Base-by-base conservation (phyloP, 2,329 filamentous ascomycete genomes). In the Saccharata proteae region DNA sequence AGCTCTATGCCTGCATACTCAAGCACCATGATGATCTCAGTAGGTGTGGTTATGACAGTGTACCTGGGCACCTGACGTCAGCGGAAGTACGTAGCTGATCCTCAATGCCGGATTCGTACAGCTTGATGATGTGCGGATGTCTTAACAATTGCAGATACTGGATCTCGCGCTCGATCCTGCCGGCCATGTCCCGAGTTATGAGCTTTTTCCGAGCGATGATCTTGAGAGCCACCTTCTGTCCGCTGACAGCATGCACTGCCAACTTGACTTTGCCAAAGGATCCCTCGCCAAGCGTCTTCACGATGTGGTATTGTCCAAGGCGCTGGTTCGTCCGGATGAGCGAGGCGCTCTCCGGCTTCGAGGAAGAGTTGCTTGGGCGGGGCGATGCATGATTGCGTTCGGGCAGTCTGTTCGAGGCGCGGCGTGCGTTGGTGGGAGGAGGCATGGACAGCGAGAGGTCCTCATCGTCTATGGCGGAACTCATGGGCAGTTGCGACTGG, bases 241-340 rank as follows among this genome's bases (percentile, higher is more conserved):
- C 82, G 43, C 83, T 96, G 44, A 85, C 77, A 48, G 84, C 77
- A 54, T 98, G 90, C 24, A 86, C 80, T 14, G 90, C 90, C 46
- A 98, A 73, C 67, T 96, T 96, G 55, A 98, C 90, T 64, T 98
- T 98, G 47, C 90, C 90, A 55, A 98, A 98, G 3, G 86, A 94
- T 27, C 90, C 90, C 61, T 98, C 90, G 35, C 90, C 90, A 10
- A 98, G 70, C 11, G 88, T 94, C 54, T 77, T 79, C 45, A 93
- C 69, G 35, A 94, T 78, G 47, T 80, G 81, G 64, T 98, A 98
- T 58, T 86, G 82, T 43, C 85, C 85, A 49, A 96, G 76, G 43
- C 88, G 77, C 63, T 88, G 80, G 62, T 81, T 83, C 41, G 76
- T 72, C 61, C 71, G 77, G 62, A 28, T 29, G 11, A 32, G 28